phyloP scores from a whole-genome alignment of 179 eudicot genomes.

The Camellia oleifera region DNA sequence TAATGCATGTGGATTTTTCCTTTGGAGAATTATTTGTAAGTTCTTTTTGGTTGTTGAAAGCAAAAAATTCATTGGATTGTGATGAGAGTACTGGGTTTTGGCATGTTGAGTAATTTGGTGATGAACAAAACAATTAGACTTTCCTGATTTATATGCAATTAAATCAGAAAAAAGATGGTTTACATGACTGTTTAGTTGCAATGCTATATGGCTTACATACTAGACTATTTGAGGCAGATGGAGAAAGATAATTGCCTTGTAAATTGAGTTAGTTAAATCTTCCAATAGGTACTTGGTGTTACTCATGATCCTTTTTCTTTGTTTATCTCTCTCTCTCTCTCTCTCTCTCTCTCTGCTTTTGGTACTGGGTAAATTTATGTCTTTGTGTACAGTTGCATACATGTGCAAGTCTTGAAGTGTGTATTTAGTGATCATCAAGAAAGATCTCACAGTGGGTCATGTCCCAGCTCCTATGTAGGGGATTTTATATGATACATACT shows the following conservation, averaged over 20 bases:
- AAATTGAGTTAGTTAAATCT: background rate
- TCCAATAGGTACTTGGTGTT: background rate
- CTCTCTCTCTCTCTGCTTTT: no score
- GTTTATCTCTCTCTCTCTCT: background rate
- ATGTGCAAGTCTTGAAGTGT: background rate
- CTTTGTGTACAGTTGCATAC: background rate
- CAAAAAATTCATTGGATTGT: no score
- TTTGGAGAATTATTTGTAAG: no score
- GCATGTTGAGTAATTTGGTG: no score
- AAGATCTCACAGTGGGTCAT: background rate
- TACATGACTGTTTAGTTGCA: background rate
- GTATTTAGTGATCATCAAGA: background rate
- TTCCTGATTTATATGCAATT: no score
- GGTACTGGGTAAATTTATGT: background rate
- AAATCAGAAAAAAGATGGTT: background rate
- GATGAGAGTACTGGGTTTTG: no score
- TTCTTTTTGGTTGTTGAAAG: no score
- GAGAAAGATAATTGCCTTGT: background rate
- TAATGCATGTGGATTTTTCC: no score
- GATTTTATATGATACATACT: background rate
- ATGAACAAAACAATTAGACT: no score
- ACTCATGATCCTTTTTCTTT: background rate
- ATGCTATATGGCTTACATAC: background rate
- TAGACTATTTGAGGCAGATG: background rate
- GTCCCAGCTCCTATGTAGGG: background rate